Base-by-base conservation (phyloP, 2,329 filamentous ascomycete genomes). In the Colletotrichum endophyticum region DNA sequence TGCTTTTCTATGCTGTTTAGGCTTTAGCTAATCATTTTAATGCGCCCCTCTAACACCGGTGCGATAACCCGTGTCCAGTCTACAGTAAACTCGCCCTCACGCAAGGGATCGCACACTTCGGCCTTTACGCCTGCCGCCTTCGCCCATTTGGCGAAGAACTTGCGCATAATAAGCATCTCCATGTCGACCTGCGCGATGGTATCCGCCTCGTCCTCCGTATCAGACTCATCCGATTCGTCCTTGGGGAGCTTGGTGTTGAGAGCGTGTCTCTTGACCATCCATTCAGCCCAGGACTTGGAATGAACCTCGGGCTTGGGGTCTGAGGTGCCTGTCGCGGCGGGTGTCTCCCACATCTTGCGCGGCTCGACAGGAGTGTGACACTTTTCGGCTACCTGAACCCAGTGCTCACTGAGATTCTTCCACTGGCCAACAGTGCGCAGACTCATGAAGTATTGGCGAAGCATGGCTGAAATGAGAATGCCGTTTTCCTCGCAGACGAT, bases 361-460 rank as follows among this genome's bases (percentile, higher is more conserved):
- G 85, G 85, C 57, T 89, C 86, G 61, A 89, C 84, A 67, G 86
- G 89, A 72, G 85, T 84, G 79, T 92, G 89, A 62, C 95, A 87
- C 27, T 89, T 89, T 30, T 91, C 87, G 39, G 95, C 92, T 3
- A 97, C 92, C 13, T 85, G 83, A 28, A 87, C 85, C 93, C 95
- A 98, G 82, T 95, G 93, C 2, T 89, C 87, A 16, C 93, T 91
- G 87, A 94, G 94, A 74, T 92, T 89, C 76, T 91, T 92, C 96
- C 96, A 98, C 80, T 92, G 92, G 22, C 95, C 95, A 30, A 98
- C 86, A 1, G 96, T 94, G 72, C 95, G 95, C 59, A 98, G 88
- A 8, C 93, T 94, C 90, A 98, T 94, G 85, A 98, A 98, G 84
- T 98, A 98, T 83, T 98, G 96, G 15, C 96, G 92, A 25, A 98